These are phyloP conservation scores for Cylindrodendrum hubeiense DNA, from an alignment of 2,329 filamentous ascomycete genomes.

Conservation along the genomic window DNA sequence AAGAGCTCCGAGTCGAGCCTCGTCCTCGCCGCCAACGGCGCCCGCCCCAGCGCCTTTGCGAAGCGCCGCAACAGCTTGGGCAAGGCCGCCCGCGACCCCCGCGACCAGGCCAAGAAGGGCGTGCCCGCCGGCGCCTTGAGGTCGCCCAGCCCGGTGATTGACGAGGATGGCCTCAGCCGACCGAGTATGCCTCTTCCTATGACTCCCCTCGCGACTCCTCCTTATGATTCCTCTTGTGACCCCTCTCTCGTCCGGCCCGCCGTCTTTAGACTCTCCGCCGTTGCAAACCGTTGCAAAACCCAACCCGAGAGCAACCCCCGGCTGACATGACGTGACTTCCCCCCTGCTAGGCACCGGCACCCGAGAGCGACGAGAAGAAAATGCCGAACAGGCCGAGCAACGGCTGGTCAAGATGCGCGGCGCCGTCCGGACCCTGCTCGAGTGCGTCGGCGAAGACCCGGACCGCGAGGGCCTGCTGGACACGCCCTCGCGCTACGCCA, in stretches of 20 bases:
- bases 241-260: constrained; percentile 12
- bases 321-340: constrained; percentile 23
- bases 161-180: constrained; percentile 71
- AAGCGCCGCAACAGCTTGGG: constrained; percentile 67
- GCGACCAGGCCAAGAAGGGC: constrained; percentile 63
- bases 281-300: not conserved
- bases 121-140: constrained; percentile 30
- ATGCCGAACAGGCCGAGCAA: constrained; percentile 54
- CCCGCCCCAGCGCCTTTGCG: constrained; percentile 45
- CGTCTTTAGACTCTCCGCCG: not conserved
- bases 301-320: not conserved
- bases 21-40: constrained; percentile 48
- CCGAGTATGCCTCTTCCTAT: constrained; percentile 58
- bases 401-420: constrained; percentile 70
- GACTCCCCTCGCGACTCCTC: not conserved
- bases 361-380: constrained; percentile 71
- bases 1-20: constrained; percentile 28
- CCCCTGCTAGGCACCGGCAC: constrained; percentile 69
- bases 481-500: constrained; percentile 89
- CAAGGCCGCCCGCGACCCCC: constrained; percentile 72
- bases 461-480: constrained; percentile 73
- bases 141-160: constrained; percentile 68
- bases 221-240: constrained; percentile 31
- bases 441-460: constrained; percentile 77
- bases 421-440: constrained; percentile 74